Evolutionary conservation across 2,329 filamentous ascomycete species (phyloP), one percentile per base, ranked within the genome.

Genomic region (Colletotrichum sp.): DNA sequence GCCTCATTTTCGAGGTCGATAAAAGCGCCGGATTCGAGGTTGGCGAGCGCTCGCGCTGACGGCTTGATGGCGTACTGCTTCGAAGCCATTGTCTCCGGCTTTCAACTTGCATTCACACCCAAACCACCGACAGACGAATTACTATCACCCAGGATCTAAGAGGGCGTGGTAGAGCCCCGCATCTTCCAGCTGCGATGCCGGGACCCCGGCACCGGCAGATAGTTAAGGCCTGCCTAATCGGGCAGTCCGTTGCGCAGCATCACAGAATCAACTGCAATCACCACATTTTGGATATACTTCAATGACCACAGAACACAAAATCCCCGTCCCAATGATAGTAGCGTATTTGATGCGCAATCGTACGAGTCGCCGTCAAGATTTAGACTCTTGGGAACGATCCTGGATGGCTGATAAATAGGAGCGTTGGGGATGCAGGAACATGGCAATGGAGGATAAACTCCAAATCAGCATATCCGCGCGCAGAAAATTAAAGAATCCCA

Each of bases 1-100:
- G 54, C 54, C 33, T 71, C 69, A 29, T 67, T 66, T 18, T 70
- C 67, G 27, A 54, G 51, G n/a, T 67, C 63, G 24, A 67, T 59
- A 5, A 71, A 70, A 7, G 51, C 34, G 3, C 61, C 61, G 7
- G 61, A 70, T 5, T 70, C 51, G 8, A 66, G 34, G 15, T 70
- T 66, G 27, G 68, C 68, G 18, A 70, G 54, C 13, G 61, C 61
- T 29, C 68, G 21, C 68, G 11, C 21, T 7, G 68, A 70, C 16
- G 68, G 61, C 6, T 66, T 51, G 36, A 70, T 36, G 8, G 36
- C 51, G 34, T 36, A 27, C 4, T 31, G 31, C 15, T 8, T 57
- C 12, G 9, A 64, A 31, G 43, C 16, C 67, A 64, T 64, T 3
- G 24, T 27, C 7, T 21, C 33, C 38, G 18, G 16, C 16, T 18